phyloP scores from a whole-genome alignment of 2,329 filamentous ascomycete species.

The Ilyonectria destructans region DNA sequence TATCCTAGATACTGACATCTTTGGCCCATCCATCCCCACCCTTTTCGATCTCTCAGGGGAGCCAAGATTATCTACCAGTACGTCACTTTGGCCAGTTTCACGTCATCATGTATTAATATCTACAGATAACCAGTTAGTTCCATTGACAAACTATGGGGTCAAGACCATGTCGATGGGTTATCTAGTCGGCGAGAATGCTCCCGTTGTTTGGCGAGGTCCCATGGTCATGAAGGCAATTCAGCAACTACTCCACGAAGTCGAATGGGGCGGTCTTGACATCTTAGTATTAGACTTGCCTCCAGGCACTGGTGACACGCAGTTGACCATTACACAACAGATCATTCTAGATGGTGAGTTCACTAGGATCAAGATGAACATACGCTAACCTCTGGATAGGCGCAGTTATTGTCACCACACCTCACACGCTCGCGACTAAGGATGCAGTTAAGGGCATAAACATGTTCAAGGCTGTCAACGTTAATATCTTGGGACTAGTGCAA shows the following conservation, averaged over 20 bases:
- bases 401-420: slow-evolving; percentile 92
- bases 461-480: slow-evolving; percentile 88
- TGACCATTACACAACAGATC: slow-evolving; percentile 97
- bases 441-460: slow-evolving; percentile 93
- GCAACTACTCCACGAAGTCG: slow-evolving; percentile 94
- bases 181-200: slow-evolving; percentile 83
- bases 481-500: slow-evolving; percentile 89
- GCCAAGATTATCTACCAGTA: slow-evolving; percentile 82
- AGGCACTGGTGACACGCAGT: slow-evolving; percentile 94
- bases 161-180: slow-evolving; percentile 99
- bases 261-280: slow-evolving; percentile 92
- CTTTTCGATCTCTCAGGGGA: slow-evolving; percentile 87
- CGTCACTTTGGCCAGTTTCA: slow-evolving; percentile 49
- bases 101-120: slow-evolving; percentile 22
- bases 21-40: slow-evolving; percentile 94
- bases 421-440: slow-evolving; percentile 93
- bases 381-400: slow-evolving; percentile 67
- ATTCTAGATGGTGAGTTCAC: slow-evolving; percentile 80
- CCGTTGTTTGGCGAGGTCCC: slow-evolving; percentile 94
- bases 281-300: slow-evolving; percentile 93
- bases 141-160: slow-evolving; percentile 93
- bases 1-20: slow-evolving; percentile 96
- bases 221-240: slow-evolving; percentile 99
- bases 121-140: slow-evolving; percentile 84
- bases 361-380: not conserved